Evolutionary conservation across 2,329 filamentous ascomycete genomes (phyloP), one percentile per base, ranked within the genome.

Genomic region (Fusarium secorum): DNA sequence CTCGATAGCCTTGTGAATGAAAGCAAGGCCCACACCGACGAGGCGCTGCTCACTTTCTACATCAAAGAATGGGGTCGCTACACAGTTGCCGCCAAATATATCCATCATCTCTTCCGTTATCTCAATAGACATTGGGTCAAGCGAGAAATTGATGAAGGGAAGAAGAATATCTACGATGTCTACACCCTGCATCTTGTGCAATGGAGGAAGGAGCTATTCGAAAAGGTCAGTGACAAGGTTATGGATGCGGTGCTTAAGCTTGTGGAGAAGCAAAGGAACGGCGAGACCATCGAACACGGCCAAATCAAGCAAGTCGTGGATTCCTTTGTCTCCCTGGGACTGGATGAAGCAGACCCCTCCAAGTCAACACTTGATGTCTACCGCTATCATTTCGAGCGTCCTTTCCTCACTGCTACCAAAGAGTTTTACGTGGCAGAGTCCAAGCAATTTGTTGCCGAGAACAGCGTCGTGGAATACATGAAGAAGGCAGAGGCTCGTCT

Each of bases 51-150:
- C 32, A 87, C 88, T 24, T 98, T 95, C 82, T 99, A 99, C 81
- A 99, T 98, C 80, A 90, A 92, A 78, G 95, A 99, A 86, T 99
- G 96, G 96, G 90, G 92, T 73, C 89, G 96, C 67, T 99, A 98
- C 83, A 99, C 96, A 4, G 93, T 93, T 18, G 95, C 96, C 2
- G 96, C 95, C 65, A 97, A 97, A 81, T 99, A 97, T 83, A 96
- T 98, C 80, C 97, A 99, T 81, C 95, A 99, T 79, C 85, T 99
- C 11, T 99, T 99, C 85, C 87, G 92, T 58, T 99, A 99, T 79
- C 89, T 99, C 30, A 99, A 99, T 79, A 90, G 96, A 33, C 96
- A 99, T 82, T 99, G 97, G 96, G 96, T 99, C 4, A 99, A 98
- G 86, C 88, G 96, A 33, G 96, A 99, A 83, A 97, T 99, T 83